Evolutionary conservation across 192 early-diverging fungal species (phyloP), one percentile per base, ranked within the genome.

Genomic region (Coemansia sp.): DNA sequence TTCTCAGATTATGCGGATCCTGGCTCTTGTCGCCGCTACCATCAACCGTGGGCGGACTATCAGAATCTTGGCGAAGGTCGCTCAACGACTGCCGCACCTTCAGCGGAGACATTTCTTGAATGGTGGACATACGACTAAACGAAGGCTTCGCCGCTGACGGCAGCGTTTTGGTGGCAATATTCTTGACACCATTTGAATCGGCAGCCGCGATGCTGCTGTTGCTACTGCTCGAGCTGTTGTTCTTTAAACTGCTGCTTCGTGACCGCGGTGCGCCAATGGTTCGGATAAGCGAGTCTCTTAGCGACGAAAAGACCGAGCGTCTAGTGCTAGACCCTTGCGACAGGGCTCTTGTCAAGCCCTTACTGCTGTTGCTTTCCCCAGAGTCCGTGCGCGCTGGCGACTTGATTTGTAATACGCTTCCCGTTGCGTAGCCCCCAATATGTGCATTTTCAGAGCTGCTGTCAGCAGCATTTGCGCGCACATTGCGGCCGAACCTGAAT

Each of bases 401-500:
- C 0, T 35, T 55, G 59, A 57, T 25, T 34, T 69, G 42, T 33
- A 69, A 33, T 14, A 69, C 60, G n/a, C 66, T 69, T 25, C 66
- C 66, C 34, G 38, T 34, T 9, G 52, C 36, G n/a, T 35, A 15
- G 4, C 45, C 38, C 15, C 48, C 43, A 48, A 45, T 67, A 4
- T 32, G 68, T 13, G 41, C 41, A 10, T 34, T 52, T 7, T 25
- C 49, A 14, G 23, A 22, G 15, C 49, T 52, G 49, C 49, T 13
- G 29, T 49, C 34, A 19, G 32, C 19, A 20, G 32, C 5, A 22
- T 50, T 50, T 36, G 22, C 50, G 25, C 25, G 59, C 35, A 33
- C 59, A 52, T 53, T 60, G 50, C 72, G 72, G n/a, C 56, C 33
- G 4, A 72, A 41, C 14, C 71, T 22, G 52, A 81, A 81, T 52